phyloP scores from a whole-genome alignment of 768 basidiomycete genomes.

The Rhodotorula paludigena region DNA sequence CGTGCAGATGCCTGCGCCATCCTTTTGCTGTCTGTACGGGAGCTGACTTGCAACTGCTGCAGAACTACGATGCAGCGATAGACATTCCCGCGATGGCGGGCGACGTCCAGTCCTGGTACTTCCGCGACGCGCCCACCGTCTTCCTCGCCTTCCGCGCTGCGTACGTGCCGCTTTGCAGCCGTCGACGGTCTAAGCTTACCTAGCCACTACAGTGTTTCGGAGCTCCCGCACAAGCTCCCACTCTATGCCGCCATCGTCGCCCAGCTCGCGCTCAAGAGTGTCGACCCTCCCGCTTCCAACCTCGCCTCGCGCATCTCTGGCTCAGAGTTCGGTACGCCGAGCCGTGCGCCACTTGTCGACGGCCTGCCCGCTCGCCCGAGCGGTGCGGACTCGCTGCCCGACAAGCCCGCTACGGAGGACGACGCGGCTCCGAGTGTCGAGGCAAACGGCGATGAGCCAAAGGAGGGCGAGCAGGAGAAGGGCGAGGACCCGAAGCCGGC shows the following conservation, averaged over 20 bases:
- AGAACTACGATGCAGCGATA: constrained; percentile 48
- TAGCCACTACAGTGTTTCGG: constrained; percentile 50
- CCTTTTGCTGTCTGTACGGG: background rate
- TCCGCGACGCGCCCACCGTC: constrained; percentile 44
- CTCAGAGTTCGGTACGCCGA: background rate
- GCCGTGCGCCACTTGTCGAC: background rate
- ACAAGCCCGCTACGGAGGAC: constrained; percentile 11
- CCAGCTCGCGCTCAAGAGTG: constrained; percentile 50
- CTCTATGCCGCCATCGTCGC: constrained; percentile 78
- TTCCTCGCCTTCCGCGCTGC: constrained; percentile 48
- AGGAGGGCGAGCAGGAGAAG: constrained; percentile 47
- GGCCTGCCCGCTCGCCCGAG: constrained; percentile 10
- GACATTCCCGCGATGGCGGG: constrained; percentile 46
- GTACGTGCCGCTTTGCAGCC: constrained; percentile 35
- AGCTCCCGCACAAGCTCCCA: constrained; percentile 90
- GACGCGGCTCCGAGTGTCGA: background rate
- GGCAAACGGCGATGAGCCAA: constrained; percentile 42
- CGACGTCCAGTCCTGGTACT: constrained; percentile 44
- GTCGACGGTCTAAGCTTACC: background rate
- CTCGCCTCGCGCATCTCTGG: constrained; percentile 20
- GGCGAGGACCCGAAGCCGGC: constrained; percentile 49
- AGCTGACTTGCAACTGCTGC: background rate
- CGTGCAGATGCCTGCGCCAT: background rate
- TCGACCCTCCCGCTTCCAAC: background rate
- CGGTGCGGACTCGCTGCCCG: background rate